Base-by-base conservation (phyloP, 2,329 filamentous ascomycete species). In the Curvularia lunata region DNA sequence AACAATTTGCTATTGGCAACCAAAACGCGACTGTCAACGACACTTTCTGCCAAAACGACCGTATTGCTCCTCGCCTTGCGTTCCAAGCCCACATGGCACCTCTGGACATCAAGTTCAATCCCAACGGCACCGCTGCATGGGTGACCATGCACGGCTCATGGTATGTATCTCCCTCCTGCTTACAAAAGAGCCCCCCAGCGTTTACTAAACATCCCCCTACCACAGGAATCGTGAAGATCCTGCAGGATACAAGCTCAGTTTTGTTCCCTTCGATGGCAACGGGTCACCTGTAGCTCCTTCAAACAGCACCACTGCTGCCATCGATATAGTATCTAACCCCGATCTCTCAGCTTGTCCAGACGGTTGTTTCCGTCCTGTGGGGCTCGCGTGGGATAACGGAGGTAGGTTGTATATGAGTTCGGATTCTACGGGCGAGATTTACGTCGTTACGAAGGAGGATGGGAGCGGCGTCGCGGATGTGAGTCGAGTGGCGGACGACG, bases 91-190 rank as follows among this genome's bases (percentile, higher is more conserved):
- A 92, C 69, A 88, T 83, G 70, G 89, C 90, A 0, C 90, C 90
- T 0, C 78, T 92, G 0, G 88, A 91, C 63, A 84, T 92, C 68
- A 85, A 86, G 59, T 92, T 92, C 78, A 81, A 84, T 61, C 68
- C 79, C 40, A 85, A 84, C 34, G 83, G 81, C 12, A 82, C 80
- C 1, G 77, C 79, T 2, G 88, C 88, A 1, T 92, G 85, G 76
- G 78, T 92, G 18, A 81, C 86, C 0, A 91, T 92, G 75, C 89
- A 91, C 73, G 89, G 90, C 13, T 88, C 85, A 73, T 91, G 89
- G 87, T 79, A 73, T 52, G 25, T 27, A 30, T 30, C 8, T 60
- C 52, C n/a, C 16, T 42, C 28, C 13, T 7, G 5, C 16, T n/a
- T 8, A n/a, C 7, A 10, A 30, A 16, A 9, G 28, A 30, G 28